Evolutionary conservation across 2,329 filamentous ascomycete species (phyloP), one percentile per base, ranked within the genome.

Genomic region (Beauveria scarabaeidicola): DNA sequence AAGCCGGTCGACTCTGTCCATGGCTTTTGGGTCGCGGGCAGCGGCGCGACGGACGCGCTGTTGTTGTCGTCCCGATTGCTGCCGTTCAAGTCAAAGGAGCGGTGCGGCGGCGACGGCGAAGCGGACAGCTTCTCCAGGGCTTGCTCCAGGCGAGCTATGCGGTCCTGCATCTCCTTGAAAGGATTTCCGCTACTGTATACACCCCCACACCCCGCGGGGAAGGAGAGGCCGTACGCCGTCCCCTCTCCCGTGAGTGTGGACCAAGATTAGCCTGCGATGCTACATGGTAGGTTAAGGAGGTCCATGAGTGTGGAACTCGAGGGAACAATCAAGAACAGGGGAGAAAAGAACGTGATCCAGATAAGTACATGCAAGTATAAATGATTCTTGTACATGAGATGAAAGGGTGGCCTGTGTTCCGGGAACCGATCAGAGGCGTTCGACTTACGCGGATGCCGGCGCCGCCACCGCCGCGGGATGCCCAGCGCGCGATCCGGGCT

Each of bases 151-250:
- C 57, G 56, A 19, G 40, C 57, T 23, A 64, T 43, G 23, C 63
- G 61, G 5, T 63, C 57, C 11, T 64, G 63, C 5, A 64, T 27
- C 21, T 61, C 59, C 40, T 59, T 61, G 23, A 62, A 52, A 29
- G 52, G 44, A 9, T 40, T 32, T 36, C 36, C 48, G 17, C 10
- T 47, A 13, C 57, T 59, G 23, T 41, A 50, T 17, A 19, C 2
- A 23, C 0, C 13, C 17, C 36, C 54, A 50, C 54, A 40, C 17
- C 29, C 3, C 23, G 21, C 15, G 32, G 32, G 15, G 8, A 19
- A 13, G 29, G 32, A 6, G 3, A 13, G 10, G 25, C 11, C 8
- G 21, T 5, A 5, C 19, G 50, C 15, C 32, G n/a, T 19, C 43
- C 5, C 41, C 27, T 38, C 41, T 19, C 29, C 27, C 41, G 19